phyloP scores from a whole-genome alignment of 2,329 filamentous ascomycete genomes.

The Tolypocladium endophyticum region DNA sequence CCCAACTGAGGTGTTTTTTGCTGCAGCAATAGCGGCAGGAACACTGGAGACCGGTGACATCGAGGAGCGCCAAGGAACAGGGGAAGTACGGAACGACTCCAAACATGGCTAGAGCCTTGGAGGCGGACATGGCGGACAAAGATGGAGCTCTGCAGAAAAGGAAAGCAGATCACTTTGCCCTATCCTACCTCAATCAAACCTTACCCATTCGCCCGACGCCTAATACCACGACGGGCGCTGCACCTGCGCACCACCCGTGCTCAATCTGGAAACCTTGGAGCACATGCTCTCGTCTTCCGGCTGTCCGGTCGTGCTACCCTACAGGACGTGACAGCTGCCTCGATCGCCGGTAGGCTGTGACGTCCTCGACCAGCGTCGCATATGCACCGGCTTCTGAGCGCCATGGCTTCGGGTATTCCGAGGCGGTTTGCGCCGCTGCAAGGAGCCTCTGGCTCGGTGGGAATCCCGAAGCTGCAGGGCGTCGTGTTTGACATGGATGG shows the following conservation, averaged over 20 bases:
- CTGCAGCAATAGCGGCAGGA: background rate
- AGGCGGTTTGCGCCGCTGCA: conserved; percentile 48
- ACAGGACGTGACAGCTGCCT: background rate
- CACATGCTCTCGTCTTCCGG: background rate
- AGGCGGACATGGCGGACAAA: background rate
- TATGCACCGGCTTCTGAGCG: conserved; percentile 14
- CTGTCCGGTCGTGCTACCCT: background rate
- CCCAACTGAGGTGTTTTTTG: background rate
- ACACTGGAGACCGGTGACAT: background rate
- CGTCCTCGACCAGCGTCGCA: background rate
- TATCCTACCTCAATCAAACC: background rate
- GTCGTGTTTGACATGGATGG: conserved; percentile 91
- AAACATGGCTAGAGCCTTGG: background rate
- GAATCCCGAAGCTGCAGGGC: conserved; percentile 40
- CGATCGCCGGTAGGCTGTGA: background rate
- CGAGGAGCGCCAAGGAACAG: background rate
- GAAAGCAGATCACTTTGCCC: background rate
- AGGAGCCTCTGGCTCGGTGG: conserved; percentile 13
- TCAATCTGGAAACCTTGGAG: background rate
- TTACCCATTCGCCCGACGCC: background rate
- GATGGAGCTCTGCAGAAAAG: background rate
- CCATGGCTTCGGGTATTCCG: conserved; percentile 28
- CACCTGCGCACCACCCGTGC: background rate
- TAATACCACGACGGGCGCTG: background rate
- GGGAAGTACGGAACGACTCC: background rate